Percentiles rank a stretch among this genome's conserved stretches.
Conservation (phyloP, 176 grass and related monocot genomes). For the Phragmites australis region DNA sequence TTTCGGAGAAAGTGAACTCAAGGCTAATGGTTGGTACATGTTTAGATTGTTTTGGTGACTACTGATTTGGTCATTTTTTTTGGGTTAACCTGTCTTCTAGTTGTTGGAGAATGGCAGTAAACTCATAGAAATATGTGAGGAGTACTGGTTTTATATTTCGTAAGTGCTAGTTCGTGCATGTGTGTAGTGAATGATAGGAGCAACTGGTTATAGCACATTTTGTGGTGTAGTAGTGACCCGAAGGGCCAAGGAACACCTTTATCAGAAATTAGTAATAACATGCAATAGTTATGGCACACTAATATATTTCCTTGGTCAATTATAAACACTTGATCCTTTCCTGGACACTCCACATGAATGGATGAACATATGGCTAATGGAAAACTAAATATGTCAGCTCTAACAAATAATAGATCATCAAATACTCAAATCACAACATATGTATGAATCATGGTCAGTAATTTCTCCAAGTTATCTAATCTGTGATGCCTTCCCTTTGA, state of each 20-base stretch:
- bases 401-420: constrained; percentile 6
- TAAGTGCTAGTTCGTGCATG: constrained; percentile 25
- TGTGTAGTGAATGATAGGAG: constrained; percentile 16
- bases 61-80: constrained; percentile 40
- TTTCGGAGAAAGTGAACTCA: constrained; percentile 10
- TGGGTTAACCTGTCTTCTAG: constrained; percentile 19
- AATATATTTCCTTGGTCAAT: neutral
- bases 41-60: constrained; percentile 41
- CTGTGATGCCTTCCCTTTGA: neutral
- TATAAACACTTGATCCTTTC: neutral
- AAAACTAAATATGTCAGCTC: neutral
- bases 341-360: neutral
- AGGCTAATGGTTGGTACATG: constrained; percentile 13
- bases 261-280: too few relatives aligned
- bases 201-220: too few relatives aligned
- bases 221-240: too few relatives aligned
- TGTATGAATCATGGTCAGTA: neutral
- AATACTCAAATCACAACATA: constrained; percentile 8
- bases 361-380: too few relatives aligned
- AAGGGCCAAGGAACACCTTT: too few relatives aligned
- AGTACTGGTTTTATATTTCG: constrained; percentile 25
- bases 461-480: neutral
- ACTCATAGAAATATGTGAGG: constrained; percentile 26
- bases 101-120: constrained; percentile 34
- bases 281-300: neutral